Conservation (phyloP, 768 basidiomycete species). For the Sporobolomyces phaffii region DNA sequence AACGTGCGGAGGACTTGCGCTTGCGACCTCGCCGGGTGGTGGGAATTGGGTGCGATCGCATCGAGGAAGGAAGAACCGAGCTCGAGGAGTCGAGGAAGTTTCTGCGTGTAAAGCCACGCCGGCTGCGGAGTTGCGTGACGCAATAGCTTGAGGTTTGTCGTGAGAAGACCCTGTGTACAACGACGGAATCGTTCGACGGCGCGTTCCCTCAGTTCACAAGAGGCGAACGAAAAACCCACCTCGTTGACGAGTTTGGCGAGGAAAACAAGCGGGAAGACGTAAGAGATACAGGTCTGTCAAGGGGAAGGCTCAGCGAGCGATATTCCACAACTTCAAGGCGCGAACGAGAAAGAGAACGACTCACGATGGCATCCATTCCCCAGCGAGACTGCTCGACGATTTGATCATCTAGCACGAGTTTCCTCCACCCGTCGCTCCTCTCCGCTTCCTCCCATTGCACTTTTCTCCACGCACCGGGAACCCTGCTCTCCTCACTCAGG, state of each 20-base stretch:
- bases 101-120: constrained; percentile 32
- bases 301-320: neutral
- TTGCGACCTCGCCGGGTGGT: constrained; percentile 30
- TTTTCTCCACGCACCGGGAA: constrained; percentile 30
- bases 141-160: constrained; percentile 33
- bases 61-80: constrained; percentile 38
- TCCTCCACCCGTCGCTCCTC: constrained; percentile 32
- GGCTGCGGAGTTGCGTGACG: constrained; percentile 19
- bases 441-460: constrained; percentile 39
- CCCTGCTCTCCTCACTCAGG: constrained; percentile 30
- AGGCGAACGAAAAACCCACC: neutral
- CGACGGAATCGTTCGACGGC: too few species aligned
- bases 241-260: constrained; percentile 37
- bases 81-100: constrained; percentile 38
- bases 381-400: constrained; percentile 32
- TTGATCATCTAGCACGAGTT: constrained; percentile 31
- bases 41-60: constrained; percentile 24
- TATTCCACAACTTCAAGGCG: too few species aligned
- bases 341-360: neutral
- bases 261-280: constrained; percentile 37
- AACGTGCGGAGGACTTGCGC: constrained; percentile 31
- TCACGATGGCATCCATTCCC: constrained; percentile 34
- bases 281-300: constrained; percentile 32
- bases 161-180: constrained; percentile 24
- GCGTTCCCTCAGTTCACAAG: too few species aligned